Conservation (phyloP, 192 early-diverging fungal genomes). For the Glomus cerebriforme region DNA sequence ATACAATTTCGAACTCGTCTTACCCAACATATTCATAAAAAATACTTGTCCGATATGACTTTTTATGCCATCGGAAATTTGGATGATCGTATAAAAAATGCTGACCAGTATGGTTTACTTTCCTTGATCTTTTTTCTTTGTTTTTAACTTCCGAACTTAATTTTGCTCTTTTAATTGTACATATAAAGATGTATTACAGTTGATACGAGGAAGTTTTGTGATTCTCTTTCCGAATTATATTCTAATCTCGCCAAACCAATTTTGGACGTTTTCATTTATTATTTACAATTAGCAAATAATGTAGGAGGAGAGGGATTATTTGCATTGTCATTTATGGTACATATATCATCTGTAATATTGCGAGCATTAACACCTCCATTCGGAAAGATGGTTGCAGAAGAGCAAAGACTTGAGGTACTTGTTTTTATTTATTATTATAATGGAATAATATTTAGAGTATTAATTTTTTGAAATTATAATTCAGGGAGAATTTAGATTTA, state of each 20-base stretch:
- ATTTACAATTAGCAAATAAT: slow-evolving; percentile 80
- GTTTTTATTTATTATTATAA: background rate
- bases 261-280: slow-evolving; percentile 92
- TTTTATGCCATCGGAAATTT: slow-evolving; percentile 94
- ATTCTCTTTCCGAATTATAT: slow-evolving; percentile 85
- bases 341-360: slow-evolving; percentile 75
- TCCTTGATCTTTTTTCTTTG: background rate
- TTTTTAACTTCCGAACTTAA: slow-evolving; percentile 33
- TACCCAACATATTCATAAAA: slow-evolving; percentile 83
- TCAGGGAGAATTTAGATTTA: slow-evolving; percentile 91
- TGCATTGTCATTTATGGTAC: slow-evolving; percentile 76
- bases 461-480: slow-evolving; percentile 14
- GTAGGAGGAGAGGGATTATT: slow-evolving; percentile 88
- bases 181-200: slow-evolving; percentile 68
- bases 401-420: slow-evolving; percentile 77
- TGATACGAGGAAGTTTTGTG: slow-evolving; percentile 89
- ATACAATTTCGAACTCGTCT: slow-evolving; percentile 84
- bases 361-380: slow-evolving; percentile 91
- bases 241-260: slow-evolving; percentile 95
- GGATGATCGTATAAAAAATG: slow-evolving; percentile 90
- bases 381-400: slow-evolving; percentile 91
- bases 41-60: slow-evolving; percentile 88
- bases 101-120: slow-evolving; percentile 68
- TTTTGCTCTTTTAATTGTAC: background rate
- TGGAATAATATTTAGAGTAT: background rate